Base-by-base conservation (phyloP, 2,329 filamentous ascomycete species). In the Pseudogymnoascus sp. region DNA sequence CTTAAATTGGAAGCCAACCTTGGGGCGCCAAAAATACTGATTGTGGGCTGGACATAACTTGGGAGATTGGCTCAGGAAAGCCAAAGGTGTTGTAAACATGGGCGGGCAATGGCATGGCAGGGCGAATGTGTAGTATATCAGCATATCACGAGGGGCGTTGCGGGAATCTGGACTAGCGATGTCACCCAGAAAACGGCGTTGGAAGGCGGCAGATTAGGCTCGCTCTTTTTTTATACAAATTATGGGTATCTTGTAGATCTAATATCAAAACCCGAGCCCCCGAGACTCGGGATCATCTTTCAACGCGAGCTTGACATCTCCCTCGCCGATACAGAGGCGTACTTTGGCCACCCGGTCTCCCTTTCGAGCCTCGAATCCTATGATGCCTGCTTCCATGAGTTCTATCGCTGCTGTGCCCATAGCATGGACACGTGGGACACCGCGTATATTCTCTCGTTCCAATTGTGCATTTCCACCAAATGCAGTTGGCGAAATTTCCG, bases 321-420 rank as follows among this genome's bases (percentile, higher is more conserved):
- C 93, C 65, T 96, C 91, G 11, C 90, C 89, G 68, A 98, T 88
- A 22, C 90, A 87, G 63, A 99, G 80, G 63, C 93, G 83, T 41
- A 99, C 84, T 75, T 96, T 93, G 63, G 91, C 93, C 22, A 91
- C 91, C 46, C 95, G 82, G 73, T 98, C 93, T 0, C 92, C 89
- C 67, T 87, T 87, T 65, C 88, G 84, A 3, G 84, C 84, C 74
- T 99, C 95, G 61, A 99, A 75, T 5, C 91, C 90, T 64, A 99
- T 82, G 61, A 99, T 85, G 0, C 95, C 95, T 0, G 93, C 91
- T 65, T 95, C 92, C 65, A 90, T 88, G 19, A 99, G 81, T 64
- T 93, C 92, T 63, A 91, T 83, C 1, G 91, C 91, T 0, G 92
- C 93, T 35, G 82, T 81, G 37, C 88, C 85, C 71, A 96, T 77